Percentiles rank a stretch among this genome's conserved stretches.
Evolutionary conservation across 2,329 filamentous ascomycete genomes (phyloP).

Genomic region (Aphanoascus verrucosus): DNA sequence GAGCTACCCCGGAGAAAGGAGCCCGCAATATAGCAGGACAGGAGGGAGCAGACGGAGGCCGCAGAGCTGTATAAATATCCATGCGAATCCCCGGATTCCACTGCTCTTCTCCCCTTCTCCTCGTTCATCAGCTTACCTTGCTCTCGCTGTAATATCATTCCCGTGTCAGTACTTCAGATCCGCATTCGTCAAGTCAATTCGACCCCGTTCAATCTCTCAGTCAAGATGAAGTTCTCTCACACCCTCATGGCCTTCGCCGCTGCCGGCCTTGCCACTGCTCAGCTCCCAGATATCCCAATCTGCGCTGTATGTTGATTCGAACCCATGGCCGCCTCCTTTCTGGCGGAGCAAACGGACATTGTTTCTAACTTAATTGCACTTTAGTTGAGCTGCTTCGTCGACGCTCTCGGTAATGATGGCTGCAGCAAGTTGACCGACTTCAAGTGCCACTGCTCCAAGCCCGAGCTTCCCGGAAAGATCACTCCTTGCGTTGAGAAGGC

Average conservation of each 20-base stretch:
- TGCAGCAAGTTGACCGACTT: slow-evolving; percentile 40
- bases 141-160: background rate
- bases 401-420: slow-evolving; percentile 35
- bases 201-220: background rate
- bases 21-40: background rate
- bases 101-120: background rate
- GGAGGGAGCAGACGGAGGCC: background rate
- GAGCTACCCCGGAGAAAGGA: too few relatives aligned
- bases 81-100: background rate
- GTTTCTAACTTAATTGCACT: background rate
- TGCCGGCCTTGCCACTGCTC: slow-evolving; percentile 37
- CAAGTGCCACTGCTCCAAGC: slow-evolving; percentile 40
- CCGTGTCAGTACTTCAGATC: background rate
- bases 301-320: slow-evolving; percentile 36
- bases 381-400: slow-evolving; percentile 40
- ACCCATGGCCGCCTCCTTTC: background rate
- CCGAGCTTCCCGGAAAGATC: slow-evolving; percentile 33
- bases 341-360: background rate
- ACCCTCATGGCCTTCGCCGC: slow-evolving; percentile 31
- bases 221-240: slow-evolving; percentile 28
- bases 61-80: background rate
- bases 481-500: slow-evolving; percentile 39
- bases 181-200: background rate
- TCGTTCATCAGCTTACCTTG: background rate
- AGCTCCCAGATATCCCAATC: slow-evolving; percentile 36